Percentiles rank a stretch among this genome's conserved stretches.
Evolutionary conservation across 768 basidiomycete genomes (phyloP).

Genomic region (Lepiota brunneoincarnata): DNA sequence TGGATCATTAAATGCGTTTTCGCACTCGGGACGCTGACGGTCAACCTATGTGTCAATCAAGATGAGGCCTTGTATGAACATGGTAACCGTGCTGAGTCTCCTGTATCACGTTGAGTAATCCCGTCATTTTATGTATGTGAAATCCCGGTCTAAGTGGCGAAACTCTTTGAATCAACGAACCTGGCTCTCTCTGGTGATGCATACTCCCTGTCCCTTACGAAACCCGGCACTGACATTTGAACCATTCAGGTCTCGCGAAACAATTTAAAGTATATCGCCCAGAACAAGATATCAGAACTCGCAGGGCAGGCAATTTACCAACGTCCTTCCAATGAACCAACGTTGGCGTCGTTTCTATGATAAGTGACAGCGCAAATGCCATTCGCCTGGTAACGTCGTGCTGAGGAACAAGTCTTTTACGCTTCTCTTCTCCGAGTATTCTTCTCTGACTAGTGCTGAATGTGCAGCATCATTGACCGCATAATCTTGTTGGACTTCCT

Average conservation of each 20-base stretch:
- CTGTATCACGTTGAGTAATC: background rate
- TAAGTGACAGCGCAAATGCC: constrained; percentile 9
- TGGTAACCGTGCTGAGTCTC: background rate
- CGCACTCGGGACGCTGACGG: background rate
- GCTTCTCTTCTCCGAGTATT: background rate
- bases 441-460: background rate
- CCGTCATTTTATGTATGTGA: background rate
- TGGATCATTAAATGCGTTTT: background rate
- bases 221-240: no score
- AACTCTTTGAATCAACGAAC: no score
- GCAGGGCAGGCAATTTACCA: background rate
- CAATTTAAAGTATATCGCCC: no score
- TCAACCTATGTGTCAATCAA: background rate
- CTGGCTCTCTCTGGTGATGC: no score
- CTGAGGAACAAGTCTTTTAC: background rate
- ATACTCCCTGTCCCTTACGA: no score
- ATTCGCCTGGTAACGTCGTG: constrained; percentile 1
- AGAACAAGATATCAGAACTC: background rate
- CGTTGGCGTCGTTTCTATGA: constrained; percentile 5
- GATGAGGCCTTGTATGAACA: background rate
- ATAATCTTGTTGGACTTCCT: background rate
- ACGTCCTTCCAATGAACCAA: background rate
- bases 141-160: no score
- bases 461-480: background rate
- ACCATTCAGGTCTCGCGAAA: no score